Evolutionary conservation across 106 monocot genomes (phyloP).

Genomic region (Dendrobium nobile): DNA sequence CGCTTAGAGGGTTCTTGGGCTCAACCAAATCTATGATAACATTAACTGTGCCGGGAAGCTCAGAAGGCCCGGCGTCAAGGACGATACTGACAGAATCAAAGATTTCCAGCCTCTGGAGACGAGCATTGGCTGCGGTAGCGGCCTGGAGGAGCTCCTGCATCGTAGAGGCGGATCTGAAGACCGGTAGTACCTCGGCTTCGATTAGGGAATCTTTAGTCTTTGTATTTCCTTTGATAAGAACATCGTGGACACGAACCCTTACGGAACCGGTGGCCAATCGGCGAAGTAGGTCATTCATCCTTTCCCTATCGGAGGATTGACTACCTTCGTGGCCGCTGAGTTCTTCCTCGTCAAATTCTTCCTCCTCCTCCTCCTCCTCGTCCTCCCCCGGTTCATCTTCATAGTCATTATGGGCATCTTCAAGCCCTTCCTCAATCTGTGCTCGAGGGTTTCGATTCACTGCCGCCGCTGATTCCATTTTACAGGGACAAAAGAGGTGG

Average conservation of each 20-base stretch:
- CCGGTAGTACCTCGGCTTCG: slow-evolving; percentile 49
- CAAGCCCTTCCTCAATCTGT: slow-evolving; percentile 9
- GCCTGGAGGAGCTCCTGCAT: slow-evolving; percentile 59
- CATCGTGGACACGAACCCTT: slow-evolving; percentile 52
- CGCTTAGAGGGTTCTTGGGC: slow-evolving; percentile 34
- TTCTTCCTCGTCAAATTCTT: slow-evolving; percentile 31
- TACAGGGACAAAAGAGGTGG: not conserved
- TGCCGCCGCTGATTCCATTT: not conserved
- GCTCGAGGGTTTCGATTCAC: not conserved
- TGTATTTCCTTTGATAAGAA: slow-evolving; percentile 45
- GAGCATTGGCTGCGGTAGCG: slow-evolving; percentile 37
- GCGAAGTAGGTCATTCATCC: slow-evolving; percentile 16
- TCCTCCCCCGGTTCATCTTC: slow-evolving; percentile 17
- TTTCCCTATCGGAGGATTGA: slow-evolving; percentile 12
- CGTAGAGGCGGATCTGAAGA: slow-evolving; percentile 29
- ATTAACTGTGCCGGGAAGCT: slow-evolving; percentile 54
- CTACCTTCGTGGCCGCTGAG: not conserved
- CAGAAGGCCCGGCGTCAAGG: slow-evolving; percentile 56
- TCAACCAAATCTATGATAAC: slow-evolving; percentile 53
- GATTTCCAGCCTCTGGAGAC: slow-evolving; percentile 36
- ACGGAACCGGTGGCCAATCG: slow-evolving; percentile 29
- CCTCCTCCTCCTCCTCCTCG: slow-evolving; percentile 17
- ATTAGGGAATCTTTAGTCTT: slow-evolving; percentile 53
- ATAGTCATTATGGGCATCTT: not conserved
- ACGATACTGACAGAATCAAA: slow-evolving; percentile 52